phyloP scores from a whole-genome alignment of 768 basidiomycete species.

The Pleurotus ostreatus region DNA sequence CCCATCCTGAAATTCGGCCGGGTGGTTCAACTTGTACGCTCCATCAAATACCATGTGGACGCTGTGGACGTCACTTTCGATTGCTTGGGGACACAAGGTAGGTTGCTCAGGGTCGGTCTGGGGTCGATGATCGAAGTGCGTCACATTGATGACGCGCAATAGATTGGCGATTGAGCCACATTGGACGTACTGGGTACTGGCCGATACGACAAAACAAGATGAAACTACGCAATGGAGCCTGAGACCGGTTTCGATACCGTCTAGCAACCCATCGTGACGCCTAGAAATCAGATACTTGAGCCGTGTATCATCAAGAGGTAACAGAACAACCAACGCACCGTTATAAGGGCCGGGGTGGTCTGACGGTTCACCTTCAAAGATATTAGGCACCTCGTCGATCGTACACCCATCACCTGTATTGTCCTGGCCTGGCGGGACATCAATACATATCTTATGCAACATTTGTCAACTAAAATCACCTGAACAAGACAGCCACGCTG shows the following conservation, averaged over 20 bases:
- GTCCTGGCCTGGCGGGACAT: slow-evolving; percentile 44
- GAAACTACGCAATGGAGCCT: too few relatives aligned
- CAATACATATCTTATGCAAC: not conserved
- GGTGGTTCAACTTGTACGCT: too few relatives aligned
- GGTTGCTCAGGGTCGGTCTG: too few relatives aligned
- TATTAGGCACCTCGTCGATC: slow-evolving; percentile 37
- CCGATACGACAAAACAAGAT: too few relatives aligned
- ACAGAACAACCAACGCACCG: not conserved
- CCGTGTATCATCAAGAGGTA: not conserved
- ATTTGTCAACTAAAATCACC: slow-evolving; percentile 24
- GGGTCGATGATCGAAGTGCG: too few relatives aligned
- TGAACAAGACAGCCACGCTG: slow-evolving; percentile 53
- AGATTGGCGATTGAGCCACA: too few relatives aligned
- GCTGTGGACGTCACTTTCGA: not conserved
- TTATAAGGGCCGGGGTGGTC: slow-evolving; percentile 36
- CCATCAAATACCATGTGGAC: too few relatives aligned
- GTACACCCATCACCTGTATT: slow-evolving; percentile 44
- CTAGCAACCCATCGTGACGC: slow-evolving; percentile 9
- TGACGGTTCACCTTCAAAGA: slow-evolving; percentile 31
- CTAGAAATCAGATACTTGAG: not conserved
- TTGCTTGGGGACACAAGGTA: too few relatives aligned
- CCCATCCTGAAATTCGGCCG: too few relatives aligned
- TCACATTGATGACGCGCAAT: too few relatives aligned
- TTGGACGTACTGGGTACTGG: too few relatives aligned
- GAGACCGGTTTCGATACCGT: too few relatives aligned